Conservation (phyloP, 257 asterid species). For the Lycium ferocissimum region DNA sequence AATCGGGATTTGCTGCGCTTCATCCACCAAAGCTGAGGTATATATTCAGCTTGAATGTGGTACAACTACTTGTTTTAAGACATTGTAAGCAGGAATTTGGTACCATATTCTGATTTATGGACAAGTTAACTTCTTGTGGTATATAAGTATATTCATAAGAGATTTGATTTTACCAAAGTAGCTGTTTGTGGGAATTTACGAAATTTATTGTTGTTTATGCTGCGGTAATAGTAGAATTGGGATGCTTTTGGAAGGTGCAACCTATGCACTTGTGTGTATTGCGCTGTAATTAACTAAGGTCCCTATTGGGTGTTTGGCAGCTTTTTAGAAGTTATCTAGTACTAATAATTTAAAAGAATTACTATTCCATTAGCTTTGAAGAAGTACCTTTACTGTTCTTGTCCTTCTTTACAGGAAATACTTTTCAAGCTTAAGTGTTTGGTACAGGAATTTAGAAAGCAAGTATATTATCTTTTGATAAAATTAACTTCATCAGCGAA, state of each 20-base stretch:
- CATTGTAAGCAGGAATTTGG: neutral
- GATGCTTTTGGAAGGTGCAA: neutral
- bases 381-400: neutral
- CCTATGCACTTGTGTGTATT: neutral
- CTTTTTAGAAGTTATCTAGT: neutral
- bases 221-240: neutral
- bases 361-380: neutral
- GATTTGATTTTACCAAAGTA: neutral
- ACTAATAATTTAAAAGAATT: neutral
- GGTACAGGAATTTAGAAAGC: neutral
- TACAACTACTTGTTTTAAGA: neutral
- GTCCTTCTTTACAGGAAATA: neutral
- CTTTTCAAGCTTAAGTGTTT: neutral
- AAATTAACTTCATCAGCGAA: neutral
- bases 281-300: neutral
- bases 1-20: neutral
- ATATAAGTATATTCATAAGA: neutral
- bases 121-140: neutral
- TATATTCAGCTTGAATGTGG: neutral
- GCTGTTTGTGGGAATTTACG: neutral
- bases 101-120: constrained; percentile 1
- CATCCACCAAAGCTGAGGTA: constrained; percentile 10
- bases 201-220: neutral
- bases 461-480: neutral
- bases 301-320: neutral